Evolutionary conservation across 2,329 filamentous ascomycete species (phyloP).

Genomic region (Calcarisporium arbuscula): DNA sequence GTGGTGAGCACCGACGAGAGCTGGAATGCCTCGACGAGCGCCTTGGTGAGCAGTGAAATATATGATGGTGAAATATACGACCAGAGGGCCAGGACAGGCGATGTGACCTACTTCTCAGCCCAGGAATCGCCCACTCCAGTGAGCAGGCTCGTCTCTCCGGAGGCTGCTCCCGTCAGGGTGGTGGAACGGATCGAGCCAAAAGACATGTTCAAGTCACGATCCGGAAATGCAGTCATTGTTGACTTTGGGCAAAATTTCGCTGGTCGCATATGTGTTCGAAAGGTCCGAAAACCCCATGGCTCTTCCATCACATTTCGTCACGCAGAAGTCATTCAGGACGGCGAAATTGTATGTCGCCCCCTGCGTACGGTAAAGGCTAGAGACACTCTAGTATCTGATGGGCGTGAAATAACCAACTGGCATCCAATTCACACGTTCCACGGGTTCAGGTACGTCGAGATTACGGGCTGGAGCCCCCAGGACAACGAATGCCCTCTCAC

Average conservation of each 20-base stretch:
- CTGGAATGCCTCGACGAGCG: constrained; percentile 28
- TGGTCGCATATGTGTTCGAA: constrained; percentile 41
- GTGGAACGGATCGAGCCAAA: constrained; percentile 22
- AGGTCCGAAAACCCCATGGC: constrained; percentile 27
- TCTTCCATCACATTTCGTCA: constrained; percentile 40
- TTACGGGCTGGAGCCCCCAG: constrained; percentile 38
- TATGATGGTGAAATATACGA: constrained; percentile 50
- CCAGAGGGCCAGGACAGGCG: constrained; percentile 24
- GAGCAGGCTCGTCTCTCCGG: constrained; percentile 30
- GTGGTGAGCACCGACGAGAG: constrained; percentile 30
- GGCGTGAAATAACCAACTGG: constrained; percentile 22
- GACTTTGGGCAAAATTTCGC: constrained; percentile 55
- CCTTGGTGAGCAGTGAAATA: constrained; percentile 33
- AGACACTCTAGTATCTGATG: constrained; percentile 31
- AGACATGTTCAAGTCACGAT: constrained; percentile 24
- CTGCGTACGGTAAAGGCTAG: constrained; percentile 35
- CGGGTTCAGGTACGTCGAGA: constrained; percentile 44
- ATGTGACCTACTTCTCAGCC: too few relatives aligned
- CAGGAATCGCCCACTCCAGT: constrained; percentile 21
- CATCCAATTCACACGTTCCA: constrained; percentile 46
- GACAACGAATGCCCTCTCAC: constrained; percentile 15
- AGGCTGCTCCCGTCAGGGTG: constrained; percentile 37
- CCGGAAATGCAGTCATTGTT: constrained; percentile 39
- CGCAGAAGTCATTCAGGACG: constrained; percentile 48
- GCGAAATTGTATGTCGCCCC: constrained; percentile 32